A percentile compares a stretch with the other conserved stretches of the same genome.
These are phyloP conservation scores for Ensete ventricosum DNA, from an alignment of 176 grass and related monocot species.

Conservation along the genomic window DNA sequence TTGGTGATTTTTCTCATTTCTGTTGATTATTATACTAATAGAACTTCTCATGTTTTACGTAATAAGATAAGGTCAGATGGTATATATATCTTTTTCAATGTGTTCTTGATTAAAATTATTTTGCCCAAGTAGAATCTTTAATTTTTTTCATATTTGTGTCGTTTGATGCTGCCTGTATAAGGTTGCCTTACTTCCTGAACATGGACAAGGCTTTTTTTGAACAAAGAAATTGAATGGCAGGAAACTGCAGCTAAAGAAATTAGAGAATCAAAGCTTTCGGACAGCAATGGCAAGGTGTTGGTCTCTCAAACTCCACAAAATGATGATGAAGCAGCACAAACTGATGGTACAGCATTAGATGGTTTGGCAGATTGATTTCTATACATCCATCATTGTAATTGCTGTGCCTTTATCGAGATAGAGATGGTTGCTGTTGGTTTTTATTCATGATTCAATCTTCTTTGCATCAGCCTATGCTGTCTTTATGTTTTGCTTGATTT, in stretches of 20 bases:
- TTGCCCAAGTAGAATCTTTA: background rate
- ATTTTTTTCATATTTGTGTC: too few relatives aligned
- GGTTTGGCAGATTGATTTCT: background rate
- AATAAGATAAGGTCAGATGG: background rate
- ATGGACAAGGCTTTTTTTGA: background rate
- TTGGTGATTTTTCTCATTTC: background rate
- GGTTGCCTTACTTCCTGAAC: too few relatives aligned
- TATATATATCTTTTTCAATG: background rate
- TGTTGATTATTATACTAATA: background rate
- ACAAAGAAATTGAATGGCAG: background rate
- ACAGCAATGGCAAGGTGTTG: background rate
- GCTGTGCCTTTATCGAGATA: background rate
- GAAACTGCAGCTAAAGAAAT: background rate
- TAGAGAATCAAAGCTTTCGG: background rate
- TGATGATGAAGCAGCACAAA: slow-evolving; percentile 5
- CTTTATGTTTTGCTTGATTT: too few relatives aligned
- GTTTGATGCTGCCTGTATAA: too few relatives aligned
- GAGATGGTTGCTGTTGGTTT: background rate
- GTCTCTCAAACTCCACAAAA: background rate
- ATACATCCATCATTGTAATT: background rate
- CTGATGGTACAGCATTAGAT: slow-evolving; percentile 6
- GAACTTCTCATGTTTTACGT: background rate
- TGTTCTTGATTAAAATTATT: background rate
- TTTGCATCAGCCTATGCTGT: background rate
- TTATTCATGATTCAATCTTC: background rate